Percentiles rank a stretch among this genome's conserved stretches.
These are phyloP conservation scores for Russula abietina DNA, from an alignment of 768 basidiomycete genomes.

Conservation along the genomic window DNA sequence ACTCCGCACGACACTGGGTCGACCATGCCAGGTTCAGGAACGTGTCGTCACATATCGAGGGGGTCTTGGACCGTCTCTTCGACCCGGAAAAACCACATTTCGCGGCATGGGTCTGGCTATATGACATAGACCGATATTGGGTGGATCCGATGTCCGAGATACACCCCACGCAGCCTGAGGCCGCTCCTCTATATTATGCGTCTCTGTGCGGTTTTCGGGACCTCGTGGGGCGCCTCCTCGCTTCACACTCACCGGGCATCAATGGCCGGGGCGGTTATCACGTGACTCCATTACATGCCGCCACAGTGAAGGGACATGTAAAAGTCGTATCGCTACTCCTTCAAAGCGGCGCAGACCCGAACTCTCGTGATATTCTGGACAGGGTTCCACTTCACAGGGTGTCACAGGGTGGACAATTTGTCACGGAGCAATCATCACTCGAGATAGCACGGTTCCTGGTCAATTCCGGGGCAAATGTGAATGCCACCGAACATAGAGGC, in stretches of 20 bases:
- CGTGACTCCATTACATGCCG: neutral
- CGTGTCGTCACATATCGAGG: neutral
- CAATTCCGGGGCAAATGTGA: neutral
- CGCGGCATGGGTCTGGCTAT: conserved; percentile 8
- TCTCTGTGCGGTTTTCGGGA: conserved; percentile 5
- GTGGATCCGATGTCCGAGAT: neutral
- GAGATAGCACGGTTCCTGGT: neutral
- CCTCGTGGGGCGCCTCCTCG: neutral
- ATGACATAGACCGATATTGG: conserved; percentile 10
- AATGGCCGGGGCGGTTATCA: neutral
- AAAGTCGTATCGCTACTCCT: neutral
- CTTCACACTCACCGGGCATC: neutral
- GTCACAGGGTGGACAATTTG: neutral
- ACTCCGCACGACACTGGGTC: neutral
- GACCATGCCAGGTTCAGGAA: neutral
- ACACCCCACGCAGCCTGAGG: neutral
- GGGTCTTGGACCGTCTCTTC: neutral
- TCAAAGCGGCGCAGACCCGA: neutral
- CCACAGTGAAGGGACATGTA: neutral
- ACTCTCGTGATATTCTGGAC: neutral
- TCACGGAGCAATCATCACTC: neutral
- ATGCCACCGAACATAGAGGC: neutral
- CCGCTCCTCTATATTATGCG: conserved; percentile 6
- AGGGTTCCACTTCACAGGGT: neutral
- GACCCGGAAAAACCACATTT: conserved; percentile 3